phyloP scores from a whole-genome alignment of 2,329 filamentous ascomycete genomes.

The Remersonia thermophila region DNA sequence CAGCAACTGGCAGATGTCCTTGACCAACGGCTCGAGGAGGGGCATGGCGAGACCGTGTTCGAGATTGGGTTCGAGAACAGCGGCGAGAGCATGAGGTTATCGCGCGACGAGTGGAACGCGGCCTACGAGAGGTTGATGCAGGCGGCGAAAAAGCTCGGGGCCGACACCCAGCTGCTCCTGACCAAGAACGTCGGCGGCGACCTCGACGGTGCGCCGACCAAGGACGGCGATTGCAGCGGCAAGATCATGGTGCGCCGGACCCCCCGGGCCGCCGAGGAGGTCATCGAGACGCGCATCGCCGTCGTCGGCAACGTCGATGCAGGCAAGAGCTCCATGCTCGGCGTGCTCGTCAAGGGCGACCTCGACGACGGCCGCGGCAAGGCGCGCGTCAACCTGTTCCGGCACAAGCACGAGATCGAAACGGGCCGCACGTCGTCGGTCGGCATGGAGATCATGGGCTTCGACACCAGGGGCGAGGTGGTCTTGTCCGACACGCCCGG shows the following conservation, averaged over 20 bases:
- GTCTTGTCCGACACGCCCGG: conserved; percentile 72
- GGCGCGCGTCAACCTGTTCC: conserved; percentile 88
- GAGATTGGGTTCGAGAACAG: conserved; percentile 87
- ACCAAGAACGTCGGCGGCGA: conserved; percentile 82
- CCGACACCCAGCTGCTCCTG: conserved; percentile 70
- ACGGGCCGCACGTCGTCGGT: conserved; percentile 91
- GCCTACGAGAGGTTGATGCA: conserved; percentile 54
- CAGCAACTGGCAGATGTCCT: conserved; percentile 54
- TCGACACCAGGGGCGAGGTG: conserved; percentile 75
- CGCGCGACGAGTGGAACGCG: conserved; percentile 59
- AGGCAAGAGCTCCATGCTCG: conserved; percentile 91
- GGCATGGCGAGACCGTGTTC: conserved; percentile 79
- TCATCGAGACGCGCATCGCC: conserved; percentile 91
- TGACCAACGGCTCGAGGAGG: conserved; percentile 60
- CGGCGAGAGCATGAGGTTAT: conserved; percentile 72
- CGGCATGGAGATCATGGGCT: conserved; percentile 98
- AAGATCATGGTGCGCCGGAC: conserved; percentile 73
- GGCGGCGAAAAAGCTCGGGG: conserved; percentile 52
- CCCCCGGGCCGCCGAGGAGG: conserved; percentile 65
- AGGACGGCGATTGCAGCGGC: conserved; percentile 65
- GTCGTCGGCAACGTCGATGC: conserved; percentile 97
- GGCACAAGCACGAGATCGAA: conserved; percentile 96
- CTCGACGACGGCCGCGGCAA: conserved; percentile 90
- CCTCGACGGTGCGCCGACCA: conserved; percentile 56
- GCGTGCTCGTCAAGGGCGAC: conserved; percentile 88